phyloP scores from a whole-genome alignment of 768 basidiomycete genomes.

The Melanogaster broomeanus region DNA sequence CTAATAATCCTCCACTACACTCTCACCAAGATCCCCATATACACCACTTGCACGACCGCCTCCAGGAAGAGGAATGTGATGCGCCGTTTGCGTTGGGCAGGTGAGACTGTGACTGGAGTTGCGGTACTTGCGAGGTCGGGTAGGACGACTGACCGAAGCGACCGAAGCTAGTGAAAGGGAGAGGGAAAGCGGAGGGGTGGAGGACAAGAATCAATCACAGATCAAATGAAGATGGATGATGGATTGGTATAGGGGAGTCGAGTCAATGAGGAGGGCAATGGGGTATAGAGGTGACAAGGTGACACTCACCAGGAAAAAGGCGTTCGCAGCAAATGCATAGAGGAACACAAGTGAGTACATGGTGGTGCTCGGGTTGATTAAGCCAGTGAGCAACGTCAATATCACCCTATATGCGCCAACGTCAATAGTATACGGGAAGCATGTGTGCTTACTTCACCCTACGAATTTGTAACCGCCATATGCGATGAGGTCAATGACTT shows the following conservation, averaged over 20 bases:
- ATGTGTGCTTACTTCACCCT: slow-evolving; percentile 54
- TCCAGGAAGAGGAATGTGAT: slow-evolving; percentile 90
- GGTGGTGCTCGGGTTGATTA: slow-evolving; percentile 62
- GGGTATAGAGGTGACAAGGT: neutral
- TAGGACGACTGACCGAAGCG: slow-evolving; percentile 87
- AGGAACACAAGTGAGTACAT: slow-evolving; percentile 73
- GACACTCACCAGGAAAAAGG: slow-evolving; percentile 83
- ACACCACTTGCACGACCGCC: slow-evolving; percentile 78
- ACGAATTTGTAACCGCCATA: slow-evolving; percentile 99
- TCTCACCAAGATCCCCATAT: slow-evolving; percentile 83
- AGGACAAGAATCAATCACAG: no score
- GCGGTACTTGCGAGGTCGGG: slow-evolving; percentile 63
- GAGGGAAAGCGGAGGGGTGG: neutral
- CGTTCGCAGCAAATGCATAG: slow-evolving; percentile 87
- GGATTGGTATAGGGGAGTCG: neutral
- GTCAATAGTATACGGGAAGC: neutral
- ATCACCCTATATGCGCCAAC: slow-evolving; percentile 65
- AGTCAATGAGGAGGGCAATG: neutral
- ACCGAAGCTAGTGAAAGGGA: slow-evolving; percentile 72
- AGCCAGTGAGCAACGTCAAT: slow-evolving; percentile 68
- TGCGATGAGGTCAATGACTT: slow-evolving; percentile 81
- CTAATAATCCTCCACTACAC: slow-evolving; percentile 31
- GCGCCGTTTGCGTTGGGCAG: slow-evolving; percentile 77
- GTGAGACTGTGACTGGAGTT: slow-evolving; percentile 61
- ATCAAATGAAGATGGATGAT: neutral